These are phyloP conservation scores for Yamadazyma olivae DNA, from an alignment of 805 yeast species.

Conservation along the genomic window DNA sequence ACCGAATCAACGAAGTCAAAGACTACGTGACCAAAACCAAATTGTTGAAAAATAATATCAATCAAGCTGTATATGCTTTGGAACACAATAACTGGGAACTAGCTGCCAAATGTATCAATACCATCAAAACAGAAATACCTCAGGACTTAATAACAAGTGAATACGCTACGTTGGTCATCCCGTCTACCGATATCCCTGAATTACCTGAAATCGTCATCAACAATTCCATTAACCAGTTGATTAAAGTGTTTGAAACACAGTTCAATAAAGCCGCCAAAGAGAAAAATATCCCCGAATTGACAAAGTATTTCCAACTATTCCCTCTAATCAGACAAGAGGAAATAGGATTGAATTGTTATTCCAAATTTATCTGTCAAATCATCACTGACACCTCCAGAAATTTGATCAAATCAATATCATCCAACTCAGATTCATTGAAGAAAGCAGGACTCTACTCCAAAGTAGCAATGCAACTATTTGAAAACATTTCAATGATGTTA, in stretches of 20 bases:
- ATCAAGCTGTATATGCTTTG: slow-evolving; percentile 66
- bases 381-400: slow-evolving; percentile 75
- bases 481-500: slow-evolving; percentile 78
- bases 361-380: slow-evolving; percentile 81
- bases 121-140: slow-evolving; percentile 46
- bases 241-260: slow-evolving; percentile 52
- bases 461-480: slow-evolving; percentile 67
- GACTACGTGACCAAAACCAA: slow-evolving; percentile 65
- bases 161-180: slow-evolving; percentile 79
- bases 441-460: slow-evolving; percentile 56
- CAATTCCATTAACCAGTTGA: slow-evolving; percentile 59
- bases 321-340: slow-evolving; percentile 77
- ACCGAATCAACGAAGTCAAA: slow-evolving; percentile 58
- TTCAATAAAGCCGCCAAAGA: slow-evolving; percentile 68
- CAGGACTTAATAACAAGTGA: slow-evolving; percentile 51
- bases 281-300: slow-evolving; percentile 65
- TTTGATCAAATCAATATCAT: slow-evolving; percentile 46
- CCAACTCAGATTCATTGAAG: slow-evolving; percentile 11
- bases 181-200: slow-evolving; percentile 83
- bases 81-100: slow-evolving; percentile 65
- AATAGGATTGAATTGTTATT: slow-evolving; percentile 75
- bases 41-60: slow-evolving; percentile 60
- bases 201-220: slow-evolving; percentile 57
- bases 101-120: slow-evolving; percentile 69
- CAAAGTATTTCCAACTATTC: slow-evolving; percentile 79